Percentiles rank a stretch among this genome's conserved stretches.
Evolutionary conservation across 1,284 basidiomycete species (phyloP).

Genomic region (Ganoderma resinaceum): DNA sequence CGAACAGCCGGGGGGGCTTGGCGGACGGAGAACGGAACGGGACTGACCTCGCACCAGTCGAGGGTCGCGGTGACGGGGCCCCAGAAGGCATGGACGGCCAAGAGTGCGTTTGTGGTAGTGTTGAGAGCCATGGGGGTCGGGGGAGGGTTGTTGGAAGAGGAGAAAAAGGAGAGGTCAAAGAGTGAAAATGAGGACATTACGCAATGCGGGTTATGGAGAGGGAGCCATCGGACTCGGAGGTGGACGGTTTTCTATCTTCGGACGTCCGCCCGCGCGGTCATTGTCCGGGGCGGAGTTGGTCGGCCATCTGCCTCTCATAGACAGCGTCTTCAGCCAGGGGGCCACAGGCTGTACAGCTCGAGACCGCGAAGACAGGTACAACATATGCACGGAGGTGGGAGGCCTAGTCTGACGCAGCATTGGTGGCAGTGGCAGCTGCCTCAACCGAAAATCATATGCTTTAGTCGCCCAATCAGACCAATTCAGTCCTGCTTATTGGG

Average conservation of each 20-base stretch:
- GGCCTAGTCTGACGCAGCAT: not conserved
- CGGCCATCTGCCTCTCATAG: not conserved
- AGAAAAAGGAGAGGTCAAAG: constrained; percentile 24
- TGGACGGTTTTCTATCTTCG: constrained; percentile 9
- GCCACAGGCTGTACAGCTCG: not conserved
- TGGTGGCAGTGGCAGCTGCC: not conserved
- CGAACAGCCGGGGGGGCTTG: constrained; percentile 3
- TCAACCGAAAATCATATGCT: not conserved
- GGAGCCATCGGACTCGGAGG: constrained; percentile 6
- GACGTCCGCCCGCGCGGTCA: not conserved
- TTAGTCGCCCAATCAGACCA: not conserved
- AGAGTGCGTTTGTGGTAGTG: constrained; percentile 22
- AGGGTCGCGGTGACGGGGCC: constrained; percentile 72
- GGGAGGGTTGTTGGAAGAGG: constrained; percentile 15
- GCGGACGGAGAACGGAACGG: not conserved
- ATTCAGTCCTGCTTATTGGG: not conserved
- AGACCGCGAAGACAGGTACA: not conserved
- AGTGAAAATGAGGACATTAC: constrained; percentile 24
- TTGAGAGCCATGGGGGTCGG: constrained; percentile 27
- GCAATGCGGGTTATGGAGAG: constrained; percentile 19
- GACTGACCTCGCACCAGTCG: constrained; percentile 75
- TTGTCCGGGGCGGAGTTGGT: not conserved
- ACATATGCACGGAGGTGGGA: not conserved
- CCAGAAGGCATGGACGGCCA: constrained; percentile 45
- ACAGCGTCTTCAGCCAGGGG: constrained; percentile 1